These are phyloP conservation scores for Anethum foeniculum DNA, from an alignment of 140 eudicot species.

Conservation along the genomic window DNA sequence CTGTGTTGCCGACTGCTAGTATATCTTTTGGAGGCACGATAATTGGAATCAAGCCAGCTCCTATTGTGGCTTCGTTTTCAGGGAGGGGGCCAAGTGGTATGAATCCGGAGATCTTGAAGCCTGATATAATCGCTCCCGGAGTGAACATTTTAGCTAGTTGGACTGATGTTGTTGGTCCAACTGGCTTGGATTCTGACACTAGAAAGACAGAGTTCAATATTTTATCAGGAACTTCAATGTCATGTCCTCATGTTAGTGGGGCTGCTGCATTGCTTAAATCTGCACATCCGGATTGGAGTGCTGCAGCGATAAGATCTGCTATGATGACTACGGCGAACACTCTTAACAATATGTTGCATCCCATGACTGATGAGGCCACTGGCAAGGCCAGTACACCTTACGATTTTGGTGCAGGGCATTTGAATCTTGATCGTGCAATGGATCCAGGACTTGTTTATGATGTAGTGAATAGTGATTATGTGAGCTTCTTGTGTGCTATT, in stretches of 20 bases:
- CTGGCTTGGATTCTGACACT: slow-evolving; percentile 51
- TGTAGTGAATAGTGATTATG: slow-evolving; percentile 35
- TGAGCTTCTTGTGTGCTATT: slow-evolving; percentile 48
- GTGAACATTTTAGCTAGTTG: slow-evolving; percentile 64
- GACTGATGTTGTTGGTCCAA: slow-evolving; percentile 67
- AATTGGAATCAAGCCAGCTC: slow-evolving; percentile 54
- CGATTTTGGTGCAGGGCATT: slow-evolving; percentile 61
- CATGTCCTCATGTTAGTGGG: slow-evolving; percentile 63
- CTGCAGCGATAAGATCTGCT: slow-evolving; percentile 58
- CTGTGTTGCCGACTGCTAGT: slow-evolving; percentile 34
- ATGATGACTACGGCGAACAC: slow-evolving; percentile 59
- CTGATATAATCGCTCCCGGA: slow-evolving; percentile 63
- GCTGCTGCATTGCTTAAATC: slow-evolving; percentile 70
- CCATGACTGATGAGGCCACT: slow-evolving; percentile 60
- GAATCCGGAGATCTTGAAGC: slow-evolving; percentile 65
- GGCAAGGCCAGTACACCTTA: slow-evolving; percentile 52
- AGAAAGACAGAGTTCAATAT: slow-evolving; percentile 55
- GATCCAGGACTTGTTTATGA: slow-evolving; percentile 68
- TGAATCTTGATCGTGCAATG: slow-evolving; percentile 57
- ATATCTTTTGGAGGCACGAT: slow-evolving; percentile 51
- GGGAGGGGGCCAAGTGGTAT: slow-evolving; percentile 66
- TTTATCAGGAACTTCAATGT: slow-evolving; percentile 61
- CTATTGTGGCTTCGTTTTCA: slow-evolving; percentile 62
- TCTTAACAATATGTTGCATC: slow-evolving; percentile 32
- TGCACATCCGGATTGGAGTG: slow-evolving; percentile 63